A percentile compares a stretch with the other conserved stretches of the same genome.
These are phyloP conservation scores for Calonectria honghensis DNA, from an alignment of 2,329 filamentous ascomycete species.

Conservation along the genomic window DNA sequence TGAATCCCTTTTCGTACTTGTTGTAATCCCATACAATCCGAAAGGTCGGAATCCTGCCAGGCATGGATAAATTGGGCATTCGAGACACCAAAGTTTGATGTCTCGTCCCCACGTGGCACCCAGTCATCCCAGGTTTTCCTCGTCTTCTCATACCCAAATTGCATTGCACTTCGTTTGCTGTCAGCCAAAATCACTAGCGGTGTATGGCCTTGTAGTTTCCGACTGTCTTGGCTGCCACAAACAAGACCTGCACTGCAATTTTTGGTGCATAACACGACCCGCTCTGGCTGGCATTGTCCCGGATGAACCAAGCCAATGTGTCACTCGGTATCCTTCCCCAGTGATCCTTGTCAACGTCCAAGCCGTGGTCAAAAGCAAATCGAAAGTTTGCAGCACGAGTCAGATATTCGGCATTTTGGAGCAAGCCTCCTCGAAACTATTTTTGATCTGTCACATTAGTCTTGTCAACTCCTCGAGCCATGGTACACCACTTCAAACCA, in stretches of 20 bases:
- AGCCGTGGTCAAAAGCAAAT: conserved; percentile 5
- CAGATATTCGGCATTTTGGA: neutral
- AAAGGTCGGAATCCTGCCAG: neutral
- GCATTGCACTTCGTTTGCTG: neutral
- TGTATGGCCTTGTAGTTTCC: conserved; percentile 21
- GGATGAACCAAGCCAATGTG: neutral
- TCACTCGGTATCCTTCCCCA: neutral
- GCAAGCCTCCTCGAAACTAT: neutral
- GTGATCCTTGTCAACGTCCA: conserved; percentile 7
- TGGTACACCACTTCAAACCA: conserved; percentile 3
- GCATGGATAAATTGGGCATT: conserved; percentile 2
- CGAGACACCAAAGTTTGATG: neutral
- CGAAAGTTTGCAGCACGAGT: neutral
- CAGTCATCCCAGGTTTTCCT: neutral
- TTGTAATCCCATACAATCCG: neutral
- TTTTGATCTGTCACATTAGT: neutral
- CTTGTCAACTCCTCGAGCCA: neutral
- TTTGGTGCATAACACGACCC: conserved; percentile 23
- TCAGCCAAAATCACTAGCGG: conserved; percentile 1
- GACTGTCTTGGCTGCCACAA: conserved; percentile 4
- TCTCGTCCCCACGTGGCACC: conserved; percentile 7
- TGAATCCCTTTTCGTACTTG: neutral
- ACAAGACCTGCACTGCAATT: conserved; percentile 18
- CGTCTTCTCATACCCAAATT: neutral
- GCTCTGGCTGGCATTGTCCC: neutral